A percentile compares a stretch with the other conserved stretches of the same genome.
These are phyloP conservation scores for Thalassiosira mediterranea DNA, from an alignment of 352 stramenopile genomes.

Conservation along the genomic window DNA sequence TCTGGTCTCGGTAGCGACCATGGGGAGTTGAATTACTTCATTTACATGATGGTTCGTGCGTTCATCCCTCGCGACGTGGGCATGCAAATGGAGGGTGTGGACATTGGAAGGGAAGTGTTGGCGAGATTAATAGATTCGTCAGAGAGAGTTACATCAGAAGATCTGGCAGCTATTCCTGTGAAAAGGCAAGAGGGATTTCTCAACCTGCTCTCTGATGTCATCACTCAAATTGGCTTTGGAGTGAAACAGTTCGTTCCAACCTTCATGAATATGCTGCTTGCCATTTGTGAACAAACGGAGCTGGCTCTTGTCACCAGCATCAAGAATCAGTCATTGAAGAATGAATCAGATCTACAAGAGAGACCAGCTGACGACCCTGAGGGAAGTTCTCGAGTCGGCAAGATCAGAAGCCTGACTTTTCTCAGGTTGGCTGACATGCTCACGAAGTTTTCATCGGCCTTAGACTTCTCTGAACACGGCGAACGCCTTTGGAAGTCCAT, in stretches of 20 bases:
- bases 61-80: conserved; percentile 66
- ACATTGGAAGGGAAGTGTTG: conserved; percentile 37
- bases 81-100: conserved; percentile 37
- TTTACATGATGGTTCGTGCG: conserved; percentile 80
- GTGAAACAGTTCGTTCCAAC: conserved; percentile 60
- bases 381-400: conserved; percentile 45
- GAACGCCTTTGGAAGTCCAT: conserved; percentile 68
- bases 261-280: conserved; percentile 73
- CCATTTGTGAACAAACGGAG: conserved; percentile 59
- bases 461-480: conserved; percentile 67
- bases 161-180: conserved; percentile 49
- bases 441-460: conserved; percentile 61
- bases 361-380: conserved; percentile 28
- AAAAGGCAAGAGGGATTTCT: conserved; percentile 81
- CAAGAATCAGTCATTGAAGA: conserved; percentile 34
- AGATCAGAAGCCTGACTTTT: conserved; percentile 74
- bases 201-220: conserved; percentile 80
- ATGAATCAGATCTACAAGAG: conserved; percentile 25
- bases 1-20: conserved; percentile 64
- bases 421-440: conserved; percentile 73
- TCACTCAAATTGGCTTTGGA: conserved; percentile 78
- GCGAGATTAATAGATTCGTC: conserved; percentile 47
- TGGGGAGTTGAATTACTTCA: conserved; percentile 76
- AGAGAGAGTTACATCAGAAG: conserved; percentile 39
- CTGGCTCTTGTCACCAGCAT: conserved; percentile 42